These are phyloP conservation scores for Fusarium mundagurra DNA, from an alignment of 2,329 filamentous ascomycete genomes.

Conservation along the genomic window DNA sequence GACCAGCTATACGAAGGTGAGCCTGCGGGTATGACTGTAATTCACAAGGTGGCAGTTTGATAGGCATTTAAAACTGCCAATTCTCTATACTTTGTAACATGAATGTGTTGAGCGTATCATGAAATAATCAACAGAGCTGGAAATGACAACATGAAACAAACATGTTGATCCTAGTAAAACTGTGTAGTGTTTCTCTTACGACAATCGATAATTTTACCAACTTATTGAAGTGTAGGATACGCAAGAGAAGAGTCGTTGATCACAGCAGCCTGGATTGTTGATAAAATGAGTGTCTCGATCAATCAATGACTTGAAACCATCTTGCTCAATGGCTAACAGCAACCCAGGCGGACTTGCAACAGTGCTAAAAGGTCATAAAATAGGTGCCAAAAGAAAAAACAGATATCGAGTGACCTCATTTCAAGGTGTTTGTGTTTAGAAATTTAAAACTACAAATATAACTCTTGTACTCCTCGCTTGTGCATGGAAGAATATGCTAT, in stretches of 20 bases:
- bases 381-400: no score
- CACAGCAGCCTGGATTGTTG: neutral
- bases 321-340: neutral
- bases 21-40: neutral
- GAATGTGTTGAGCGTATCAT: neutral
- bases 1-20: neutral
- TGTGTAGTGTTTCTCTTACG: no score
- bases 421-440: neutral
- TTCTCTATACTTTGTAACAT: neutral
- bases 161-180: neutral
- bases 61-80: neutral
- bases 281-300: neutral
- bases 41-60: neutral
- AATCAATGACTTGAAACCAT: neutral
- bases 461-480: constrained; percentile 4
- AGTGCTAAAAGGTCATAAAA: neutral
- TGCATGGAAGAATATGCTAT: neutral
- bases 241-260: neutral
- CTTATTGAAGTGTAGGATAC: neutral
- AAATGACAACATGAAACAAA: neutral
- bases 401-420: neutral
- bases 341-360: neutral
- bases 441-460: neutral
- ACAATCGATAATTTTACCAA: no score
- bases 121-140: neutral